Evolutionary conservation across 305 asterid genomes (phyloP).

Genomic region (Fraxinus greggii): DNA sequence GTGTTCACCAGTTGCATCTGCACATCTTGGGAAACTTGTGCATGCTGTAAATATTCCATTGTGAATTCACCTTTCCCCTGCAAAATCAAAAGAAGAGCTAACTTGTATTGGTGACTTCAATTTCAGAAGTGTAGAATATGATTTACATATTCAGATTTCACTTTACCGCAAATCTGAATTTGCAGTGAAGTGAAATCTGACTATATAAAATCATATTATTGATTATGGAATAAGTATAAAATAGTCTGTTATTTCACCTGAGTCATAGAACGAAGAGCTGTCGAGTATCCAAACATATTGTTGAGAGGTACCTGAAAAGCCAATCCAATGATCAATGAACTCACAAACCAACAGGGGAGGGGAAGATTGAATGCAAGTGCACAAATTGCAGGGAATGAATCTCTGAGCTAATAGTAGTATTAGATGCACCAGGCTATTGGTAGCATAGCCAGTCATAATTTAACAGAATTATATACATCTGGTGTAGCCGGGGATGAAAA

Average conservation of each 20-base stretch:
- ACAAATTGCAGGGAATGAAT: not conserved
- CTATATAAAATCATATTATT: not conserved
- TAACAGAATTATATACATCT: not conserved
- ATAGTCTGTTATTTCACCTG: constrained; percentile 52
- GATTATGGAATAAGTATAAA: not conserved
- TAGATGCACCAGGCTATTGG: not conserved
- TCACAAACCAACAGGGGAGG: not conserved
- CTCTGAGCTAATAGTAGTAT: not conserved
- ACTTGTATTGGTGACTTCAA: not conserved
- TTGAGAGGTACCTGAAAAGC: constrained; percentile 90
- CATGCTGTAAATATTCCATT: constrained; percentile 88
- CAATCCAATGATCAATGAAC: not conserved
- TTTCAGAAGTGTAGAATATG: not conserved
- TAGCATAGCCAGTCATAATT: not conserved
- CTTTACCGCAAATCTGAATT: not conserved
- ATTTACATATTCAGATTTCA: not conserved
- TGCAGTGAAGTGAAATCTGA: not conserved
- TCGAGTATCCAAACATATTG: constrained; percentile 97
- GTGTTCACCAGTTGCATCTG: constrained; percentile 75
- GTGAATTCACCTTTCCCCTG: constrained; percentile 99
- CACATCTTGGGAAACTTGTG: constrained; percentile 79
- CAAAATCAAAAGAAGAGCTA: not conserved
- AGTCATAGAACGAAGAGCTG: constrained; percentile 96
- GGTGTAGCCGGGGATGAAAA: not conserved
- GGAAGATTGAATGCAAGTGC: not conserved